Percentiles rank a stretch among this genome's conserved stretches.
These are phyloP conservation scores for Dorcoceras hygrometricum DNA, from an alignment of 257 asterid species.

Conservation along the genomic window DNA sequence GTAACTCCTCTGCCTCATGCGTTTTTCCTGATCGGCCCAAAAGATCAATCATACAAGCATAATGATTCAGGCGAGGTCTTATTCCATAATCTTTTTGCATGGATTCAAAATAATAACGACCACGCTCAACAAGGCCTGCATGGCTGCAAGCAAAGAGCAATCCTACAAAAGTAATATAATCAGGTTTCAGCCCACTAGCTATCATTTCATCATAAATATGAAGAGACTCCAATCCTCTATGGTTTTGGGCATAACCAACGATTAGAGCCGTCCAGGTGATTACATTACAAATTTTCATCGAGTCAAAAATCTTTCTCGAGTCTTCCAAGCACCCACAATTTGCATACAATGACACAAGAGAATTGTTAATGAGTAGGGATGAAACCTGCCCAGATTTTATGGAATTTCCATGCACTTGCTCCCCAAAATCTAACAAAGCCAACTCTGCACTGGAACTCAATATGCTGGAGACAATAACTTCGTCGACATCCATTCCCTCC, in stretches of 20 bases:
- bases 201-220: conserved; percentile 56
- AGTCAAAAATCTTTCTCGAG: conserved; percentile 46
- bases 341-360: conserved; percentile 69
- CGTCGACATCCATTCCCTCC: conserved; percentile 47
- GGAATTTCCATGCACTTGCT: conserved; percentile 57
- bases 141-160: conserved; percentile 89
- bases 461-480: conserved; percentile 50
- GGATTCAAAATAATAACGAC: conserved; percentile 48
- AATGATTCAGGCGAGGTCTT: conserved; percentile 64
- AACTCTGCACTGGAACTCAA: conserved; percentile 71
- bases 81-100: conserved; percentile 61
- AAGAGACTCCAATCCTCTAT: conserved; percentile 54
- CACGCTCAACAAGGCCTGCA: conserved; percentile 66
- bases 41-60: conserved; percentile 85
- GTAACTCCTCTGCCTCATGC: conserved; percentile 57
- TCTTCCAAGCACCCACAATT: conserved; percentile 66
- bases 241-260: conserved; percentile 70
- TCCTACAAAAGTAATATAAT: conserved; percentile 72
- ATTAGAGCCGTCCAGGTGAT: conserved; percentile 86
- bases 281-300: conserved; percentile 52
- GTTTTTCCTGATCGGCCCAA: conserved; percentile 71
- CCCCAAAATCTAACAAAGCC: conserved; percentile 64
- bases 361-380: conserved; percentile 58
- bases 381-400: conserved; percentile 41
- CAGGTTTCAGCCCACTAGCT: conserved; percentile 61